Percentiles rank a stretch among this genome's conserved stretches.
These are phyloP conservation scores for Cyberlindnera saturnus DNA, from an alignment of 805 yeast genomes.

Conservation along the genomic window DNA sequence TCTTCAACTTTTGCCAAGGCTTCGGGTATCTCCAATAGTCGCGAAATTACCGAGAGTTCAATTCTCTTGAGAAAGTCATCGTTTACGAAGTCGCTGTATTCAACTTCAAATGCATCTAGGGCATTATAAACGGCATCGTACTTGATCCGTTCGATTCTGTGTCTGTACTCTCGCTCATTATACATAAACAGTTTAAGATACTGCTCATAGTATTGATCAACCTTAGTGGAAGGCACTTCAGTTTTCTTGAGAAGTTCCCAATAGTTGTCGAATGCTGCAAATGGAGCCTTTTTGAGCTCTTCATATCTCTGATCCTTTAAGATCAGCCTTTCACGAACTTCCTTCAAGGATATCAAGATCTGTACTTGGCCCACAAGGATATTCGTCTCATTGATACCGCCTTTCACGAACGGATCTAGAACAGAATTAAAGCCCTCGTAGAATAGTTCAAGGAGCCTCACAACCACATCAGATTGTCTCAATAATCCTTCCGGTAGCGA, in stretches of 20 bases:
- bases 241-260: slow-evolving; percentile 30
- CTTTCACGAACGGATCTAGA: slow-evolving; percentile 18
- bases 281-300: slow-evolving; percentile 17
- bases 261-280: slow-evolving; percentile 25
- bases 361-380: slow-evolving; percentile 23
- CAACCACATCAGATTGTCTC: slow-evolving; percentile 13
- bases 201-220: slow-evolving; percentile 23
- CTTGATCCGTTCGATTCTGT: slow-evolving; percentile 14
- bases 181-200: slow-evolving; percentile 20
- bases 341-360: slow-evolving; percentile 14
- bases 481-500: slow-evolving; percentile 5
- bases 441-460: slow-evolving; percentile 17
- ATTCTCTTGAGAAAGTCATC: slow-evolving; percentile 18
- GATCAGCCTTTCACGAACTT: slow-evolving; percentile 7
- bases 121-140: slow-evolving; percentile 14
- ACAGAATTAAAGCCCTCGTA: slow-evolving; percentile 13
- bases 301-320: not conserved
- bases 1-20: not conserved
- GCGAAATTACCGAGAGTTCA: slow-evolving; percentile 46
- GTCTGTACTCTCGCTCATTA: slow-evolving; percentile 16
- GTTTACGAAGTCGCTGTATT: slow-evolving; percentile 4
- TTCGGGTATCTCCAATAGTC: slow-evolving; percentile 62
- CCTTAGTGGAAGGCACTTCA: slow-evolving; percentile 21
- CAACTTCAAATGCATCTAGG: slow-evolving; percentile 16
- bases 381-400: slow-evolving; percentile 22